Evolutionary conservation across 2,329 filamentous ascomycete genomes (phyloP).

Genomic region (Fusarium anthophilum): DNA sequence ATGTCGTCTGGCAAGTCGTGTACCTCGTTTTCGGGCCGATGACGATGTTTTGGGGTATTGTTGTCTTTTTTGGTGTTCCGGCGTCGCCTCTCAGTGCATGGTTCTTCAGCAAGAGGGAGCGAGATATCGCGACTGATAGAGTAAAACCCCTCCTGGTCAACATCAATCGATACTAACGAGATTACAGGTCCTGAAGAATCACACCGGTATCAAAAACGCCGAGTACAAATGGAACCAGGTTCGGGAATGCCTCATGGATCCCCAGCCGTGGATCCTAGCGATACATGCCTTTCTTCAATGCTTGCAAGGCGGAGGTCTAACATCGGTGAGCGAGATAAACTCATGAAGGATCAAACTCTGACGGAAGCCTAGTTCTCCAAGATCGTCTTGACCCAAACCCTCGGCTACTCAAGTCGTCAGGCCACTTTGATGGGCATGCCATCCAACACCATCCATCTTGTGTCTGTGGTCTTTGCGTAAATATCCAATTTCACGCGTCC

Average conservation of each 20-base stretch:
- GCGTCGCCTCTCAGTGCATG: background rate
- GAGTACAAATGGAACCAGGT: background rate
- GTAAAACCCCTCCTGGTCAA: no score
- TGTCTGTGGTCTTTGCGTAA: background rate
- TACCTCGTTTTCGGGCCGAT: background rate
- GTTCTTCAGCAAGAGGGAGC: background rate
- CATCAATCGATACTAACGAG: no score
- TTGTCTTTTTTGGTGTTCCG: background rate
- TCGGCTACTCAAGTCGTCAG: background rate
- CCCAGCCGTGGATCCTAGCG: background rate
- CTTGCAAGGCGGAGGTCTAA: fast-evolving
- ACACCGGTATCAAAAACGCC: background rate
- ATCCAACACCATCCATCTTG: background rate
- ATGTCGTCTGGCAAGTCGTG: background rate
- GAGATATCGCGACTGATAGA: fast-evolving
- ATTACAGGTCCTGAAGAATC: background rate
- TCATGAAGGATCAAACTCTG: background rate
- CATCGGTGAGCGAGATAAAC: background rate
- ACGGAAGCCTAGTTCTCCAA: fast-evolving
- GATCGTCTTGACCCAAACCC: background rate
- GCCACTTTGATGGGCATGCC: background rate
- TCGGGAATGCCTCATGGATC: background rate
- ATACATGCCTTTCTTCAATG: background rate
- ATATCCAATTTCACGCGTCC: fast-evolving
- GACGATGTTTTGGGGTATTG: background rate